Evolutionary conservation across 1,284 basidiomycete species (phyloP), one percentile per base, ranked within the genome.

Genomic region (Microbotryum intermedium): DNA sequence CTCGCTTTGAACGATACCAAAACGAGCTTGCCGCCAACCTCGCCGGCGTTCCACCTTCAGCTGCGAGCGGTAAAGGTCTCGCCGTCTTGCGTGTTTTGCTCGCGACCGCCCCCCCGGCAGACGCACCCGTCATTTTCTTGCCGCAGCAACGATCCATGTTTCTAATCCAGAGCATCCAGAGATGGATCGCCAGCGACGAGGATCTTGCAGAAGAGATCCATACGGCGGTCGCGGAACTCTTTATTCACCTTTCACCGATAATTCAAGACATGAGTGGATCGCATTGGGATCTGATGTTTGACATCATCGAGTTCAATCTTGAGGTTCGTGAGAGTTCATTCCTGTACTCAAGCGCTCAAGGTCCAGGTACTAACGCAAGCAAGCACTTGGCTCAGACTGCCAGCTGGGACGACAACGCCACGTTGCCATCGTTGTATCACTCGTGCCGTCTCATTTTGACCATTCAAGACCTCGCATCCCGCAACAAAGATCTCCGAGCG

Each of bases 261-360:
- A 77, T 98, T 55, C 92, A 97, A 73, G 87, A 84, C 69, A 79
- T 97, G 0, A 78, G 83, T 6, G 95, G 95, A 1, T 79, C 81
- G 0, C 95, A 97, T 73, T 94, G 94, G 89, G 88, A 91, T 55
- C 82, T 92, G 50, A 84, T 95, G 20, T 92, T 91, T 72, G 92
- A 97, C 72, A 75, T 97, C 7, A 74, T 95, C 23, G 90, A 95
- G 73, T 87, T 82, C 57, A 91, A 90, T 66, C 77, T 97, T 1
- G 90, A 94, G 79, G 88, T n/a, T n/a, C n/a, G n/a, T 90, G 64
- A 62, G 78, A 73, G 4, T 18, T 42, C 16, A 8, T 2, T 21
- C 10, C 45, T 34, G 34, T 1, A 34, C 18, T 7, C n/a, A n/a
- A 39, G 44, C 42, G 39, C 39, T 52, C 18, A 16, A 18, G 13